Base-by-base conservation (phyloP, 805 yeast species). In the Starmerella davenportii region DNA sequence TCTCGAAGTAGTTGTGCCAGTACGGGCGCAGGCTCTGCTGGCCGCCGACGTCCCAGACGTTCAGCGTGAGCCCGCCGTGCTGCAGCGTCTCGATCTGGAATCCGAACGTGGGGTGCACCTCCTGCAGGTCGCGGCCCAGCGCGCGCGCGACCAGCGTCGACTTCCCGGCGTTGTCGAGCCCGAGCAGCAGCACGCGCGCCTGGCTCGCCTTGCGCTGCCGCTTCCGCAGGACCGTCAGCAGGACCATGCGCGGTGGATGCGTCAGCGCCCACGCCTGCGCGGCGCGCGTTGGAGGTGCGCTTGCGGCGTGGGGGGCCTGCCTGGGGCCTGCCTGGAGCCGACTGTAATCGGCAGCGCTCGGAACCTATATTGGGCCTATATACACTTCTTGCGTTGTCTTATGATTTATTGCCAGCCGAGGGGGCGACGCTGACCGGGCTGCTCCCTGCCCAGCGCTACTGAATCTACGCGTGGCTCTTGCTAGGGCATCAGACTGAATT, bases 1-100 rank as follows among this genome's bases (percentile, higher is more conserved):
- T 73, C 46, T 84, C 95, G 52, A 79, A 85, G 56, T 87, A 85
- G 58, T 85, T 87, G 50, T 79, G 74, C 96, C 96, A 85, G 64
- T 84, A 84, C 15, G 85, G 74, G 35, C 96, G 61, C 31, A 85
- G 62, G 1, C 87, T 69, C 34, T 67, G 60, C 56, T 85, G 96
- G 2, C 96, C 96, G 4, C 96, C 96, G 11, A 85, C 74, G 52
- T 81, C 94, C 96, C 66, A 63, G 16, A 63, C 48, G 29, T 61
- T 61, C 34, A 63, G 43, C 23, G 51, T 55, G 39, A 47, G 52
- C 11, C 48, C 46, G n/a, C 23, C 38, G 13, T 35, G 58, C 1
- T 55, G 50, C 1, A 79, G 50, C 1, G 85, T 72, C 36, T 70
- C 67, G 45, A 85, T 87, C 49, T 73, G 76, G 57, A 85, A 87